Percentiles rank a stretch among this genome's conserved stretches.
Conservation (phyloP, 345 rosid species). For the Boechera retrofracta region DNA sequence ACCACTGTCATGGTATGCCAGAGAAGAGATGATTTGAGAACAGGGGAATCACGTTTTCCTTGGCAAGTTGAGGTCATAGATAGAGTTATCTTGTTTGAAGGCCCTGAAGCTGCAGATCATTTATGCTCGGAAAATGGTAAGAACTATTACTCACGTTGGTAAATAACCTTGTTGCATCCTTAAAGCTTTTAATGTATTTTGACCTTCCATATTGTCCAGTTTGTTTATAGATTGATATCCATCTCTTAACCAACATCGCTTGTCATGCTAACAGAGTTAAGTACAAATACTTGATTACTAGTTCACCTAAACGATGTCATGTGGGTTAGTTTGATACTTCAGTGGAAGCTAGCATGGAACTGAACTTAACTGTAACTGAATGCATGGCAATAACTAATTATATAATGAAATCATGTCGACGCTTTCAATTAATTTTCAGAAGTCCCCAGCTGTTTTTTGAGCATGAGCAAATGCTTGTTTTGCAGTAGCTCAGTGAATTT, state of each 20-base stretch:
- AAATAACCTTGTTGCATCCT: constrained; percentile 23
- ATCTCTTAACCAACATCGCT: constrained; percentile 25
- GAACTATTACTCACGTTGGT: constrained; percentile 36
- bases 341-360: constrained; percentile 24
- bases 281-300: constrained; percentile 16
- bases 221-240: constrained; percentile 9
- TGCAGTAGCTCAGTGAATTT: constrained; percentile 8
- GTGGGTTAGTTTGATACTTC: constrained; percentile 14
- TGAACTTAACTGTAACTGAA: constrained; percentile 10
- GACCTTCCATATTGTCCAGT: constrained; percentile 20
- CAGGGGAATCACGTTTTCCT: constrained; percentile 52
- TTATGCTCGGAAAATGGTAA: constrained; percentile 89
- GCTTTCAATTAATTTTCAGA: constrained; percentile 18
- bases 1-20: constrained; percentile 40
- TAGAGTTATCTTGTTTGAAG: constrained; percentile 82
- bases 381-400: constrained; percentile 12
- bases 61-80: constrained; percentile 93
- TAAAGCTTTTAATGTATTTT: constrained; percentile 10
- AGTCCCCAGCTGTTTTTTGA: constrained; percentile 28
- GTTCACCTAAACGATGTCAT: constrained; percentile 30
- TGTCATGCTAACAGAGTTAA: constrained; percentile 24
- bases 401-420: constrained; percentile 3
- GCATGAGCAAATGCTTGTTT: constrained; percentile 28
- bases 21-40: constrained; percentile 40
- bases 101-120: constrained; percentile 83